Conservation (phyloP, 768 basidiomycete species). For the Boletus rubroflammeus region DNA sequence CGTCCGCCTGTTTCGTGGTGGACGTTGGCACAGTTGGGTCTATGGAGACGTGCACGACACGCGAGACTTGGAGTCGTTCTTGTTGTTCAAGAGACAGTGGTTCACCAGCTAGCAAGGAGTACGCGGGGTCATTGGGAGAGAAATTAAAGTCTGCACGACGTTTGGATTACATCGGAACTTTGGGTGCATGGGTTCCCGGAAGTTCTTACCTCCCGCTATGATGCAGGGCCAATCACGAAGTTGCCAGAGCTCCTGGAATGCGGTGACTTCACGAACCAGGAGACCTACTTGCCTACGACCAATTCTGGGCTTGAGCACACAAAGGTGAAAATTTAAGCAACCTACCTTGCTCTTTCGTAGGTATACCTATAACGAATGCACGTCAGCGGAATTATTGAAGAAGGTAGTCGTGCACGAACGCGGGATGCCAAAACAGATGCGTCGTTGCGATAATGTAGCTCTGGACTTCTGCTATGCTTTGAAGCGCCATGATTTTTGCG, state of each 20-base stretch:
- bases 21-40: constrained; percentile 51
- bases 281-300: constrained; percentile 68
- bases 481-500: constrained; percentile 68
- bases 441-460: constrained; percentile 84
- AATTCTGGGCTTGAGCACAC: background rate
- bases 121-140: constrained; percentile 74
- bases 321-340: background rate
- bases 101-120: constrained; percentile 70
- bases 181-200: background rate
- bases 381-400: background rate
- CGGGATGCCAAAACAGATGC: constrained; percentile 95
- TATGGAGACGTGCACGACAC: constrained; percentile 68
- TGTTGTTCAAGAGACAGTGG: constrained; percentile 53
- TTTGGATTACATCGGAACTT: background rate
- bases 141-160: constrained; percentile 79
- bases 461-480: constrained; percentile 33
- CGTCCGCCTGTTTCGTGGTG: constrained; percentile 21
- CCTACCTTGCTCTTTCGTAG: constrained; percentile 81
- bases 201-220: constrained; percentile 71
- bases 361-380: constrained; percentile 34
- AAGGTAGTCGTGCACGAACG: constrained; percentile 39
- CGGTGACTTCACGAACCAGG: constrained; percentile 58
- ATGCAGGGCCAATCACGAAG: constrained; percentile 69
- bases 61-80: constrained; percentile 52
- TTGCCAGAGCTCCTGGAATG: constrained; percentile 48